A percentile compares a stretch with the other conserved stretches of the same genome.
These are phyloP conservation scores for Hyphopichia wangnamkhiaoensis DNA, from an alignment of 1,139 yeast genomes.

Conservation along the genomic window DNA sequence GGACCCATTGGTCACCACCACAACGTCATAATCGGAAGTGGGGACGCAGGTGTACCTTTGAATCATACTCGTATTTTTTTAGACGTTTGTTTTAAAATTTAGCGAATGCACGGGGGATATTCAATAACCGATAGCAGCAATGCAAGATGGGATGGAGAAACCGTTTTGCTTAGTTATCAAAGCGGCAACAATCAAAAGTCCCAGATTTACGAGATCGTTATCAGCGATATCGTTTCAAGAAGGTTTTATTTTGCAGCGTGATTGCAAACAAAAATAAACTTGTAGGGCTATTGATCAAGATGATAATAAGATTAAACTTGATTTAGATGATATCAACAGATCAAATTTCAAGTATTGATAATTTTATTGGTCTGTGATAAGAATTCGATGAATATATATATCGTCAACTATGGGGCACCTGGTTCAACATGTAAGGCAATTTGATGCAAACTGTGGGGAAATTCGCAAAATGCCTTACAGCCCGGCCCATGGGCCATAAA, in stretches of 20 bases:
- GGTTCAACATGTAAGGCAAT: constrained; percentile 1
- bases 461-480: constrained; percentile 4
- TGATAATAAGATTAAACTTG: background rate
- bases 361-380: constrained; percentile 5
- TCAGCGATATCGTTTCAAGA: too few relatives aligned
- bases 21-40: constrained; percentile 33
- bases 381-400: background rate
- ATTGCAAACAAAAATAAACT: too few relatives aligned
- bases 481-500: too few relatives aligned
- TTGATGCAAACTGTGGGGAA: background rate
- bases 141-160: background rate
- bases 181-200: too few relatives aligned
- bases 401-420: too few relatives aligned
- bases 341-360: too few relatives aligned
- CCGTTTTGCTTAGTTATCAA: too few relatives aligned
- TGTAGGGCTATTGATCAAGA: background rate
- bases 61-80: constrained; percentile 22
- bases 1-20: constrained; percentile 38
- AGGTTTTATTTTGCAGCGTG: constrained; percentile 2
- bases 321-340: background rate
- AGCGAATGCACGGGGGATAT: background rate
- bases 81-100: background rate
- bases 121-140: background rate
- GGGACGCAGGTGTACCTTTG: constrained; percentile 41
- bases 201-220: too few relatives aligned